Percentiles rank a stretch among this genome's conserved stretches.
phyloP scores from a whole-genome alignment of 2,329 filamentous ascomycete species.

The Emergomyces africanus region DNA sequence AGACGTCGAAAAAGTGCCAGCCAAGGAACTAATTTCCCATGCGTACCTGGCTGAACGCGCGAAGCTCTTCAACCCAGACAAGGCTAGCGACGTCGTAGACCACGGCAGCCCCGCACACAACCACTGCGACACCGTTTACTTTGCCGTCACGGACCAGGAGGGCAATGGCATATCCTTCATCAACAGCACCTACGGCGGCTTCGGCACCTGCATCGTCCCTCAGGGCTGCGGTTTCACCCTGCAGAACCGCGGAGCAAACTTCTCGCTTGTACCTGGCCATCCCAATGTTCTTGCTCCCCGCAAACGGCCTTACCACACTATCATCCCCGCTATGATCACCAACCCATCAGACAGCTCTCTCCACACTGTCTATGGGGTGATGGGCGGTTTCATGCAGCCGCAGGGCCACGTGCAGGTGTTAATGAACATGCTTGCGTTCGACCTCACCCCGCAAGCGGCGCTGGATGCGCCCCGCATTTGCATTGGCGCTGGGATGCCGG shows the following conservation, averaged over 20 bases:
- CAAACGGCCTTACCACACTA: constrained; percentile 93
- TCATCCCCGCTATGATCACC: constrained; percentile 86
- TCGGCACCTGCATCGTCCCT: constrained; percentile 80
- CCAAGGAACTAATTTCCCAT: constrained; percentile 54
- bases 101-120: constrained; percentile 77
- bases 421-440: constrained; percentile 75
- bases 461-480: constrained; percentile 87
- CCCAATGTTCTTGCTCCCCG: constrained; percentile 68
- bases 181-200: constrained; percentile 81
- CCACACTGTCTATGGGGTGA: constrained; percentile 84
- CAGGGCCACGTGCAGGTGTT: constrained; percentile 92
- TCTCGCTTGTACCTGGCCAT: constrained; percentile 55
- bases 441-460: constrained; percentile 70
- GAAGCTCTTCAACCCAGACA: constrained; percentile 46
- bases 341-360: constrained; percentile 59
- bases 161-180: constrained; percentile 95
- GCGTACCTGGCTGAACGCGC: constrained; percentile 60
- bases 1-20: constrained; percentile 56
- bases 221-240: constrained; percentile 79
- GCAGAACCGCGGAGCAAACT: constrained; percentile 86
- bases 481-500: constrained; percentile 61
- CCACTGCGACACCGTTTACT: constrained; percentile 90
- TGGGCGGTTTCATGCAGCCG: constrained; percentile 98
- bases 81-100: constrained; percentile 40
- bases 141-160: constrained; percentile 63